phyloP scores from a whole-genome alignment of 2,329 filamentous ascomycete species.

The Lecanosticta acicola region DNA sequence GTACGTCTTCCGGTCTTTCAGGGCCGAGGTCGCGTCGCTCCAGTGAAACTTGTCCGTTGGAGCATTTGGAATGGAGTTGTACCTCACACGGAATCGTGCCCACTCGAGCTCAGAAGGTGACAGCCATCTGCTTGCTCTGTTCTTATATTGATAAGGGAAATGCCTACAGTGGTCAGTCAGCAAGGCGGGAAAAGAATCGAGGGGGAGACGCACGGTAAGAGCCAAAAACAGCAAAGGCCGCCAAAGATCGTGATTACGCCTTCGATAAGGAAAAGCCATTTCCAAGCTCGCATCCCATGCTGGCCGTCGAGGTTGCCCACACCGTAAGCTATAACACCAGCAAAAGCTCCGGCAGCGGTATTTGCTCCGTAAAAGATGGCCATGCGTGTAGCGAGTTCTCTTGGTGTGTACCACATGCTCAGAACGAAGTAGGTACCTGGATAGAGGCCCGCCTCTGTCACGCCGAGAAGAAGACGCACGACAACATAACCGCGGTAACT shows the following conservation, averaged over 20 bases:
- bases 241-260: constrained; percentile 11
- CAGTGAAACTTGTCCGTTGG: constrained; percentile 5
- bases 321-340: constrained; percentile 47
- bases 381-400: constrained; percentile 37
- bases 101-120: constrained; percentile 7
- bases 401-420: constrained; percentile 33
- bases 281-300: constrained; percentile 25
- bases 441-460: constrained; percentile 30
- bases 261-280: constrained; percentile 20
- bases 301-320: constrained; percentile 36
- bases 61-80: constrained; percentile 4
- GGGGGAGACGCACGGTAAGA: constrained; percentile 1
- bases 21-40: constrained; percentile 3
- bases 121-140: constrained; percentile 6
- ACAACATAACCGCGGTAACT: constrained; percentile 32
- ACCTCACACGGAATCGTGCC: constrained; percentile 7
- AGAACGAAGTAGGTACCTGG: constrained; percentile 36
- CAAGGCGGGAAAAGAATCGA: neutral
- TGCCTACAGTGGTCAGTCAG: constrained; percentile 1
- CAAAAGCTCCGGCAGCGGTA: constrained; percentile 44
- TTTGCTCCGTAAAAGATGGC: constrained; percentile 38
- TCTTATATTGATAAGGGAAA: constrained; percentile 7
- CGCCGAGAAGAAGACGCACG: constrained; percentile 33
- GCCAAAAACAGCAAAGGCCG: constrained; percentile 5
- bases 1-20: constrained; percentile 7